Evolutionary conservation across 2,329 filamentous ascomycete species (phyloP).

Genomic region (Pestalotiopsis sp.): DNA sequence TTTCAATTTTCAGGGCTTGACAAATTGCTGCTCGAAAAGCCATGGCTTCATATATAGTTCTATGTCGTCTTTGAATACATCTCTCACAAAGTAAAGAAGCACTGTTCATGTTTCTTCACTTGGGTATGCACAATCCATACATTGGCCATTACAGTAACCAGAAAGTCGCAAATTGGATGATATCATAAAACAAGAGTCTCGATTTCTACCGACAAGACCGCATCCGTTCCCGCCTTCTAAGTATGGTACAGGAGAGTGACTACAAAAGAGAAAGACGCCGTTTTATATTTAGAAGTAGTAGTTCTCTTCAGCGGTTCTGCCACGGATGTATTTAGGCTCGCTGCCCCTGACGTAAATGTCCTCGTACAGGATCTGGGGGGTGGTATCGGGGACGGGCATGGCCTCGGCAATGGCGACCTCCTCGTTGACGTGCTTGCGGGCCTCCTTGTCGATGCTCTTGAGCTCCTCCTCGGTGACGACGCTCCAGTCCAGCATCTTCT

Average conservation of each 20-base stretch:
- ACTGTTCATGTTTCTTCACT: not conserved
- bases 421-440: slow-evolving; percentile 78
- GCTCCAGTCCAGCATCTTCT: slow-evolving; percentile 95
- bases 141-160: not conserved
- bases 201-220: slow-evolving; percentile 10
- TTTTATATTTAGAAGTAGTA: slow-evolving; percentile 72
- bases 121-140: not conserved
- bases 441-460: slow-evolving; percentile 94
- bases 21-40: no score
- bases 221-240: slow-evolving; percentile 12
- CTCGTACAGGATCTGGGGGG: slow-evolving; percentile 84
- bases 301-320: slow-evolving; percentile 88
- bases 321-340: slow-evolving; percentile 86
- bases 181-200: slow-evolving; percentile 9
- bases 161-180: not conserved
- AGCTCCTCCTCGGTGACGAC: slow-evolving; percentile 92
- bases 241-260: slow-evolving; percentile 15
- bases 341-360: slow-evolving; percentile 91
- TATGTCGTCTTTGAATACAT: no score
- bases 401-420: slow-evolving; percentile 90
- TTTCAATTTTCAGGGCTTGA: no score
- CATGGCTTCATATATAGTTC: no score
- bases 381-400: slow-evolving; percentile 79
- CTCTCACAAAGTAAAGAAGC: no score
- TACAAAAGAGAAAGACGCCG: slow-evolving; percentile 10